These are phyloP conservation scores for Candida sonorensis DNA, from an alignment of 805 yeast genomes.

Conservation along the genomic window DNA sequence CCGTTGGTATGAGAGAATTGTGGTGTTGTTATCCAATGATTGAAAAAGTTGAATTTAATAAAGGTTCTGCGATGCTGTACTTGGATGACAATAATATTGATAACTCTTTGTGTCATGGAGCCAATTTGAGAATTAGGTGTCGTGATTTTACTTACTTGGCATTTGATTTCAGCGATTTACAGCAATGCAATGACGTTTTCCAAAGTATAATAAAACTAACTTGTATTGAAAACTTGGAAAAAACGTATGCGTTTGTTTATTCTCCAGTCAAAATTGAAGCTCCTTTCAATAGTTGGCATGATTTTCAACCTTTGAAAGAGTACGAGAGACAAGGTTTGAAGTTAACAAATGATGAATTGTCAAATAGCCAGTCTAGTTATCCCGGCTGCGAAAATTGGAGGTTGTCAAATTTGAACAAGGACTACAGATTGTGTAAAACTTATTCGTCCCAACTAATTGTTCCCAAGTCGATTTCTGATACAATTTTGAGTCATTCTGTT, in stretches of 20 bases:
- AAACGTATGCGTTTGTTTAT: slow-evolving; percentile 79
- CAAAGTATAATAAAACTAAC: slow-evolving; percentile 66
- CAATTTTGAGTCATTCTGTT: slow-evolving; percentile 74
- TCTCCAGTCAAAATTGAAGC: slow-evolving; percentile 67
- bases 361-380: too few relatives aligned
- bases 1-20: slow-evolving; percentile 46
- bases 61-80: slow-evolving; percentile 41
- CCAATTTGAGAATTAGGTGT: slow-evolving; percentile 65
- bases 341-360: slow-evolving; percentile 22
- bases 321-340: slow-evolving; percentile 59
- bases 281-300: slow-evolving; percentile 61
- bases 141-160: slow-evolving; percentile 81
- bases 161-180: slow-evolving; percentile 59
- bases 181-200: slow-evolving; percentile 61
- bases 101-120: slow-evolving; percentile 25
- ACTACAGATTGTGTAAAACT: slow-evolving; percentile 62
- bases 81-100: slow-evolving; percentile 10
- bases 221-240: slow-evolving; percentile 41
- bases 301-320: slow-evolving; percentile 58
- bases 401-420: slow-evolving; percentile 52
- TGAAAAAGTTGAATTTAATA: slow-evolving; percentile 48
- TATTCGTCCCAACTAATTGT: slow-evolving; percentile 67
- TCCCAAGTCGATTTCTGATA: slow-evolving; percentile 76
- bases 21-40: slow-evolving; percentile 93
- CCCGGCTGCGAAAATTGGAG: slow-evolving; percentile 50